Evolutionary conservation across 2,329 filamentous ascomycete genomes (phyloP), one percentile per base, ranked within the genome.

Genomic region (Thelonectria blattea): DNA sequence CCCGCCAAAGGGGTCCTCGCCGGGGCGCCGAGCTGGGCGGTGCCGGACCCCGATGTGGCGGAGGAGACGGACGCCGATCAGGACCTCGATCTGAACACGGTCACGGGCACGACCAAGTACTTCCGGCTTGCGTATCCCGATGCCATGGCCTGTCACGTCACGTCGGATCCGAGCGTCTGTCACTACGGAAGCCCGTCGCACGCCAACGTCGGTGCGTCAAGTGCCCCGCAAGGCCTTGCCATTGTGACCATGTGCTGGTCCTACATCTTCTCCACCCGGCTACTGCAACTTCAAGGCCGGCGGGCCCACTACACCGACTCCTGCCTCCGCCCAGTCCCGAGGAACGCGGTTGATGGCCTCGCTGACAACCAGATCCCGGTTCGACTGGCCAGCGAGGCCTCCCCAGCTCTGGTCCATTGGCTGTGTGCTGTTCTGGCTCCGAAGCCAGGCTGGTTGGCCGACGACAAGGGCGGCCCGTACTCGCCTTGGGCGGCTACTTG

Each of bases 221-320:
- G 49, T 24, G 60, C 68, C 45, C 68, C 68, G 50, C 64, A 67
- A 52, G 68, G 62, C 34, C 68, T 71, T 30, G 68, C 68, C 53
- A 64, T 71, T 52, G 47, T 71, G 54, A 66, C 67, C 61, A 59
- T 71, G 60, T 69, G 67, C 50, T 71, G 69, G 69, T 71, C 69
- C 56, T 71, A 71, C 52, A 63, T 71, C 43, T 65, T 71, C 67
- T 71, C 69, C 63, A 68, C 67, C 32, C 66, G 66, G 34, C 65
- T 71, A 46, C 66, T 71, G 62, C 65, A 71, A 57, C 69, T 71
- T 39, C 69, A 71, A 58, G 52, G 64, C 17, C 66, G 65, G 22
- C 56, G 54, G 61, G 51, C 59, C 60, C 67, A 65, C 62, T 71
- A 68, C 60, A 71, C 67, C 52, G 57, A 67, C 57, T 60, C 54